Base-by-base conservation (phyloP, 1,284 basidiomycete genomes). In the Boletellus sp. region DNA sequence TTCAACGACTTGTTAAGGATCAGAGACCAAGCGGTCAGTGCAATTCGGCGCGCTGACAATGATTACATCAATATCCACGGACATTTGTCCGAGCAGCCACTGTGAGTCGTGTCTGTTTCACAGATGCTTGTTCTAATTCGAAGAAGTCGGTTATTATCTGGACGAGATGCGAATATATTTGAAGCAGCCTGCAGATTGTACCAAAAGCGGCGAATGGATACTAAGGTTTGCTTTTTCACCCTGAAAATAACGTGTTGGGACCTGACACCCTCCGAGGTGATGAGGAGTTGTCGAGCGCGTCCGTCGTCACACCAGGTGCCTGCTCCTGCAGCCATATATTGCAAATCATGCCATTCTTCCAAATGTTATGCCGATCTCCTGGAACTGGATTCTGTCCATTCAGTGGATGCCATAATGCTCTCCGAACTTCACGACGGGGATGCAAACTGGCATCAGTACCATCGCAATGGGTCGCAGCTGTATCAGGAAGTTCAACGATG, bases 301-400 rank as follows among this genome's bases (percentile, higher is more conserved):
- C 16, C 29, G 19, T 11, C 59, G 11, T 11, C 59, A 9, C 61
- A 68, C 40, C 43, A 19, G 16, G 56, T 50, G 16, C 37, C 50
- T 32, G 41, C 39, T 19, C 43, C 53, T 19, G 68, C 58, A 48
- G 51, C 74, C 7, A 46, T 69, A 30, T 52, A 45, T 22, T 86
- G 83, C 70, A 70, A 64, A 38, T 50, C 55, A 23, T 87, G 85
- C 52, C 80, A 79, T 55, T 39, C 46, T 5, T 55, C 67, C 1
- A 69, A 53, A 47, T 86, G 83, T 53, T 81, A 77, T 56, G 49
- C 51, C 8, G 80, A 85, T 55, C 56, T 80, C 7, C 59, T 83
- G 4, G 51, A 53, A n/a, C 36, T 58, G 7, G 54, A 58, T 20
- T 70, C 68, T 10, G 56, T 80, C 21, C 82, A 87, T 60, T 72